These are phyloP conservation scores for Tubosaeta brunneosetosa DNA, from an alignment of 768 basidiomycete species.

Conservation along the genomic window DNA sequence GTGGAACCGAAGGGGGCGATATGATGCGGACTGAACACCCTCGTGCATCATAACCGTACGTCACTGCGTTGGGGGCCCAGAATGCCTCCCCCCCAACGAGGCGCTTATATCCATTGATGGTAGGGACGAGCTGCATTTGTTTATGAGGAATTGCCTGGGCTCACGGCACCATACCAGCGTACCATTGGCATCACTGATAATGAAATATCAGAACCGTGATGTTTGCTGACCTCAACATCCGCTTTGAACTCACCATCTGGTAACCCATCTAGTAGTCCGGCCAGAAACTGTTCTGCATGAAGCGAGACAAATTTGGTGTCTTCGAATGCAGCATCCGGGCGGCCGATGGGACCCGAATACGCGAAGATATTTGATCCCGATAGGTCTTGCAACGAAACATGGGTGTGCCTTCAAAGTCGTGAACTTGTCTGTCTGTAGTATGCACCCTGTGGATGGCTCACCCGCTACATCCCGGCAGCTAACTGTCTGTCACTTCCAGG, in stretches of 20 bases:
- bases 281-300: slow-evolving; percentile 89
- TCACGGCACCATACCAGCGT: slow-evolving; percentile 17
- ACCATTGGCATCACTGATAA: slow-evolving; percentile 78
- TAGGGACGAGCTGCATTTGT: slow-evolving; percentile 64
- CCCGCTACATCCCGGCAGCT: slow-evolving; percentile 98
- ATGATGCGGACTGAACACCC: slow-evolving; percentile 90
- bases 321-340: slow-evolving; percentile 65
- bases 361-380: slow-evolving; percentile 80
- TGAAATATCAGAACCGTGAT: not conserved
- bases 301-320: slow-evolving; percentile 85
- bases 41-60: slow-evolving; percentile 95
- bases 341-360: slow-evolving; percentile 54
- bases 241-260: slow-evolving; percentile 61
- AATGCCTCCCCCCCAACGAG: slow-evolving; percentile 89
- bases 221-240: not conserved
- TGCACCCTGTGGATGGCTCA: slow-evolving; percentile 31
- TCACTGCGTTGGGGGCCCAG: slow-evolving; percentile 91
- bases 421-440: not conserved
- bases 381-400: slow-evolving; percentile 75
- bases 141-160: not conserved
- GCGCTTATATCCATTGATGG: slow-evolving; percentile 96
- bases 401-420: slow-evolving; percentile 62
- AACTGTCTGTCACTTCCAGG: slow-evolving; percentile 1
- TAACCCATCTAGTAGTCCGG: slow-evolving; percentile 85
- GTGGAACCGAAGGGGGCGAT: slow-evolving; percentile 82